Evolutionary conservation across 257 asterid genomes (phyloP), one percentile per base, ranked within the genome.

Genomic region (Ajuga chamaepitys): DNA sequence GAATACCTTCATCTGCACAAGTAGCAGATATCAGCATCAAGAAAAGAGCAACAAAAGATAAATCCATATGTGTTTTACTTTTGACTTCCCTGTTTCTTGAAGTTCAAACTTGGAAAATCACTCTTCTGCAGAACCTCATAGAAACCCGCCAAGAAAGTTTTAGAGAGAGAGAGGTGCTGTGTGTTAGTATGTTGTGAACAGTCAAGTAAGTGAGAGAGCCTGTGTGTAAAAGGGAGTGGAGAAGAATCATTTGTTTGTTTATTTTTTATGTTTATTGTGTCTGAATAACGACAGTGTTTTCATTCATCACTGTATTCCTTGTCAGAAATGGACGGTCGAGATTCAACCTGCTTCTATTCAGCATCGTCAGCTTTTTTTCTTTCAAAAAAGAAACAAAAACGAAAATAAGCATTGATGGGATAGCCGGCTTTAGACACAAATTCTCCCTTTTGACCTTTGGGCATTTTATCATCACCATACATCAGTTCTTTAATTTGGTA

Each of bases 1-100:
- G 47, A 69, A 64, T 16, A 84, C 96, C 90, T 81, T 88, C 87
- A 73, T 83, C 88, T 67, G 86, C 83, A 46, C 77, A 58, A 77
- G 77, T 58, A 78, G 81, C 70, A 64, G 86, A 83, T 12, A 79
- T 18, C 52, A 66, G 51, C 50, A 67, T 55, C 48, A 80, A 55
- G 64, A 82, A 62, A 70, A 84, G 75, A 42, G 72, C 73, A 42
- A 77, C 46, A 37, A 78, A 24, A 70, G 70, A 32, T 17, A 67
- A 59, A 62, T 70, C 85, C 95, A 80, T 81, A 22, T 13, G 7
- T 40, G 41, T 20, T 18, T 45, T 47, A 54, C 38, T 20, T 34
- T 11, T 9, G 11, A 7, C 51, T 56, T 20, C 44, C 74, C 64
- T 64, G 51, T 28, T 68, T 68, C 63, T 76, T 37, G 55, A 59